These are phyloP conservation scores for Borealophlyctis nickersoniae DNA, from an alignment of 192 early-diverging fungal genomes.

Conservation along the genomic window DNA sequence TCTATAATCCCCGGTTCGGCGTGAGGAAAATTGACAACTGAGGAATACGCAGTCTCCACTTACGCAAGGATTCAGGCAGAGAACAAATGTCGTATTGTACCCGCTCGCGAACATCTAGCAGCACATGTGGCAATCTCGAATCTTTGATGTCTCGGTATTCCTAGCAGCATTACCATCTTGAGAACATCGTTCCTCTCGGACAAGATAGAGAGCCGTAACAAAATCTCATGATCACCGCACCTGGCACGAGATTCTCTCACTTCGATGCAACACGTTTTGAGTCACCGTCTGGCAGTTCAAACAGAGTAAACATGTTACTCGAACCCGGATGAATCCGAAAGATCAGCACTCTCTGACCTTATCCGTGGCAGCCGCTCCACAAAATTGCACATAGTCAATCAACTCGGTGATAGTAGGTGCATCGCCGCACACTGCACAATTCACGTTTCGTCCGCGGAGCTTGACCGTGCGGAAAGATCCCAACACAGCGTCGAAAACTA, in stretches of 20 bases:
- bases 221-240: slow-evolving; percentile 4
- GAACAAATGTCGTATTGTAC: slow-evolving; percentile 81
- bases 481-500: slow-evolving; percentile 75
- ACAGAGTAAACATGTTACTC: neutral
- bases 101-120: slow-evolving; percentile 88
- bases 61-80: slow-evolving; percentile 67
- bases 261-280: slow-evolving; percentile 32
- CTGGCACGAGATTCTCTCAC: slow-evolving; percentile 46
- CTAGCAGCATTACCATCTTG: slow-evolving; percentile 8
- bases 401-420: slow-evolving; percentile 72
- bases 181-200: too few relatives aligned
- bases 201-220: too few relatives aligned
- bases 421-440: slow-evolving; percentile 87
- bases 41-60: neutral
- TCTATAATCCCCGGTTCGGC: neutral
- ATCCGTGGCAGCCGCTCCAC: slow-evolving; percentile 75
- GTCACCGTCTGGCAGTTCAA: slow-evolving; percentile 8
- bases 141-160: slow-evolving; percentile 49
- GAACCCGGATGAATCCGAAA: neutral
- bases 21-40: neutral
- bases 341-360: slow-evolving; percentile 44
- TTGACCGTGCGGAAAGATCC: slow-evolving; percentile 79
- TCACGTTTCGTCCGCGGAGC: slow-evolving; percentile 61
- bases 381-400: slow-evolving; percentile 92
- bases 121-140: slow-evolving; percentile 52